phyloP scores from a whole-genome alignment of 495 filamentous ascomycete species.

The Jackrogersella minutella region DNA sequence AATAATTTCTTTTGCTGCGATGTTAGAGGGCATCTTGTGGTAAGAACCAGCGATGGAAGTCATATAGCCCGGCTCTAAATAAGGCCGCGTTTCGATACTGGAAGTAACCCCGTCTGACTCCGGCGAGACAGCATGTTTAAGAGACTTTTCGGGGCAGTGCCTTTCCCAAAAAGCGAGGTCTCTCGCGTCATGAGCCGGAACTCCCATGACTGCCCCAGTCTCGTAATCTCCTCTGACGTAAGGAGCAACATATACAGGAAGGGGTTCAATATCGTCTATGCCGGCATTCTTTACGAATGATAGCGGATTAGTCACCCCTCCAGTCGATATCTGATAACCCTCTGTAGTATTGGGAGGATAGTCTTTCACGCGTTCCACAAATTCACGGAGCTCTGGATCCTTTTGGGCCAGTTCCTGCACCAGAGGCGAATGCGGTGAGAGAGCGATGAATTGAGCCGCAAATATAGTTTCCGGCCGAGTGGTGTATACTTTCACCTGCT shows the following conservation, averaged over 20 bases:
- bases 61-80: slow-evolving; percentile 70
- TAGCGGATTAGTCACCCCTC: slow-evolving; percentile 73
- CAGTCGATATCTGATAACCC: slow-evolving; percentile 72
- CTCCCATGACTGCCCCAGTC: slow-evolving; percentile 91
- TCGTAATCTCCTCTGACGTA: slow-evolving; percentile 91
- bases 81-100: slow-evolving; percentile 53
- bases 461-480: slow-evolving; percentile 85
- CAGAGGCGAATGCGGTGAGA: slow-evolving; percentile 77
- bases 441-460: slow-evolving; percentile 83
- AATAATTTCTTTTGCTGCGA: slow-evolving; percentile 69
- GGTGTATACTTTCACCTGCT: slow-evolving; percentile 71
- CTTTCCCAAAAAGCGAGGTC: slow-evolving; percentile 82
- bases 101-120: slow-evolving; percentile 56
- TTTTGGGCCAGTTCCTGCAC: slow-evolving; percentile 66
- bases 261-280: slow-evolving; percentile 56
- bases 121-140: slow-evolving; percentile 63
- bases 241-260: slow-evolving; percentile 82
- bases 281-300: slow-evolving; percentile 61
- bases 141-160: slow-evolving; percentile 61
- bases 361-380: slow-evolving; percentile 68
- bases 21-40: slow-evolving; percentile 64
- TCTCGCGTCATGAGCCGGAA: slow-evolving; percentile 81
- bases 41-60: slow-evolving; percentile 69
- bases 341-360: slow-evolving; percentile 76
- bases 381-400: slow-evolving; percentile 68